Base-by-base conservation (phyloP, 768 basidiomycete genomes). In the Lactifluus piperatus region DNA sequence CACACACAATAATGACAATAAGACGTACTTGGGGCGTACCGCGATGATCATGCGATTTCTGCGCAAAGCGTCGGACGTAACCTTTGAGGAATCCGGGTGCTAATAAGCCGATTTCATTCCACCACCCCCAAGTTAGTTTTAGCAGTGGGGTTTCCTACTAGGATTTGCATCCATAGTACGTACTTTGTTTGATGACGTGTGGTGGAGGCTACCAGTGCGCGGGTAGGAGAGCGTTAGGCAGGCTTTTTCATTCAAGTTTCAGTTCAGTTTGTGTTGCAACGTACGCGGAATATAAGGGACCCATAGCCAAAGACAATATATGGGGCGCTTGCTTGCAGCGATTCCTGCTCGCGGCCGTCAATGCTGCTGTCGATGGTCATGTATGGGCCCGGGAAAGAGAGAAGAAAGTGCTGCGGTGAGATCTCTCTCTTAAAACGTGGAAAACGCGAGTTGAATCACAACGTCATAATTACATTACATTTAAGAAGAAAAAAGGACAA, bases 261-360 rank as follows among this genome's bases (percentile, higher is more conserved):
- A 7, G 14, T 11, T 18, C 5, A 11, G 37, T 39, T 18, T 5
- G 18, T 16, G 26, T 16, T 13, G 18, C 27, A 30, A 48, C 69
- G 57, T 67, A 86, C 92, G 80, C 92, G 94, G 80, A 88, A 95
- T 57, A 95, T 94, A 41, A 97, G 78, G 6, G 91, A 93, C 11
- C 93, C 93, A 65, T 97, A 97, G 30, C 92, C 92, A 65, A 95
- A 97, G 13, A 95, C 88, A 53, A 89, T 76, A 68, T 85, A 93
- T 22, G 74, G 71, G 5, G 22, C 36, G 6, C 34, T 32, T 44
- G 13, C 43, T 7, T 22, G 32, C 22, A 5, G 39, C 18, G 39
- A n/a, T 6, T 9, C 41, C 20, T 20, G n/a, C 20, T 41, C n/a
- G 41, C 6, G 9, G n/a, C 41, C 10, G 7, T 34, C 34, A 34